Evolutionary conservation across 1,284 basidiomycete genomes (phyloP).

Genomic region (Tilletia walkeri): DNA sequence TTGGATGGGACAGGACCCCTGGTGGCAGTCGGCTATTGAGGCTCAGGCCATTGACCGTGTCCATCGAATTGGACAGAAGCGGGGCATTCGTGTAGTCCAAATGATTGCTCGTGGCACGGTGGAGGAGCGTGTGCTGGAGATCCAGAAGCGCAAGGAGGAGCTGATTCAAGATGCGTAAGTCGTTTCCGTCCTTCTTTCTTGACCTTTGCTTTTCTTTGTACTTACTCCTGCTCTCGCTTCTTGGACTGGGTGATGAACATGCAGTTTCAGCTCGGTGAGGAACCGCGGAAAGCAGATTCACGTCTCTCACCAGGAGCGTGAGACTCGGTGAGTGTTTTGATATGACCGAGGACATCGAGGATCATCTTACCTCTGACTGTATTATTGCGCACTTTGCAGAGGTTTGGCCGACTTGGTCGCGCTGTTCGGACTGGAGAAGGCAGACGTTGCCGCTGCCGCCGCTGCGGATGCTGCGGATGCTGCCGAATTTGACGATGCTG

Average conservation of each 20-base stretch:
- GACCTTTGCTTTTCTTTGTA: no score
- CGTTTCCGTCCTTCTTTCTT: not conserved
- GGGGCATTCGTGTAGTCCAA: conserved; percentile 57
- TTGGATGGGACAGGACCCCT: conserved; percentile 63
- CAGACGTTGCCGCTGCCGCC: not conserved
- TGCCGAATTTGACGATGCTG: no score
- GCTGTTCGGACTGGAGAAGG: not conserved
- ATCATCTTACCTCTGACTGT: no score
- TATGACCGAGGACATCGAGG: no score
- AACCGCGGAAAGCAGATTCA: conserved; percentile 8
- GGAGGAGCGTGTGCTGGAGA: conserved; percentile 72
- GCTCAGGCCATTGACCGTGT: conserved; percentile 69
- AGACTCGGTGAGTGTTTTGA: not conserved
- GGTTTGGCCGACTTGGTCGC: conserved; percentile 11
- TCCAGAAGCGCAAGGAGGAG: conserved; percentile 74
- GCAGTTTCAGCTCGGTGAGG: conserved; percentile 9
- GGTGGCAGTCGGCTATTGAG: conserved; percentile 72
- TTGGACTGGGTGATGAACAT: not conserved
- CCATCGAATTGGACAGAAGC: conserved; percentile 72
- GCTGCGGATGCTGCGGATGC: no score
- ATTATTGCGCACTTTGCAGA: no score
- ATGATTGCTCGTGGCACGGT: conserved; percentile 82
- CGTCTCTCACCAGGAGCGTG: conserved; percentile 10
- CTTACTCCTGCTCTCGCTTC: no score
- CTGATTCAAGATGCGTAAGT: conserved; percentile 48